phyloP scores from a whole-genome alignment of 164 flowering plant species.

The Stephania cephalantha region DNA sequence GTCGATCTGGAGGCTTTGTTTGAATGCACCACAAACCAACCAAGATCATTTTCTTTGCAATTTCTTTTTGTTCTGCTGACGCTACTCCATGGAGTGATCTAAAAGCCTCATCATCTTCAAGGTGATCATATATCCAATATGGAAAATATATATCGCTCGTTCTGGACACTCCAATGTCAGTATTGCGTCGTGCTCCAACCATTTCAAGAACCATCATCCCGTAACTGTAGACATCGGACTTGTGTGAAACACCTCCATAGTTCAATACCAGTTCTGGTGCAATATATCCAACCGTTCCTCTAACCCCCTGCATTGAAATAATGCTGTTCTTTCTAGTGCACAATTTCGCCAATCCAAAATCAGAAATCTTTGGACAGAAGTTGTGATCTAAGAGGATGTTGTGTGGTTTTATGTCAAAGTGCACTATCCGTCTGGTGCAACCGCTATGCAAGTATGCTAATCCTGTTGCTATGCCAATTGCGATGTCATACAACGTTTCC shows the following conservation, averaged over 20 bases:
- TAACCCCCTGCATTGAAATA: not conserved
- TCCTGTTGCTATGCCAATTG: not conserved
- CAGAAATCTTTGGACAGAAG: not conserved
- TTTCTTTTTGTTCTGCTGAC: not conserved
- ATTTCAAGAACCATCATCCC: not conserved
- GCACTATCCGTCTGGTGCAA: not conserved
- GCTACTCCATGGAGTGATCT: not conserved
- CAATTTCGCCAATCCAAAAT: not conserved
- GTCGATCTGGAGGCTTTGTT: constrained; percentile 24
- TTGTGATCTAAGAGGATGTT: not conserved
- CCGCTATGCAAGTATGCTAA: not conserved
- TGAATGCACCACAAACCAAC: constrained; percentile 3
- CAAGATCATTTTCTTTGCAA: not conserved
- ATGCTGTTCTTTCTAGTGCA: not conserved
- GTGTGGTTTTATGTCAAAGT: not conserved
- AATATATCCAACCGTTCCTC: not conserved
- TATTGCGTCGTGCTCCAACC: not conserved
- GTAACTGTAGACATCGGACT: not conserved
- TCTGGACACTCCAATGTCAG: not conserved
- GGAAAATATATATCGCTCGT: not conserved
- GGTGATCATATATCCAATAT: not conserved
- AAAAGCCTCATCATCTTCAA: not conserved
- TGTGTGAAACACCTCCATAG: not conserved
- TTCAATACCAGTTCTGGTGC: not conserved
- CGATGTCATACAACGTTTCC: not conserved